Base-by-base conservation (phyloP, 495 filamentous ascomycete genomes). In the Talaromyces wortmannii region DNA sequence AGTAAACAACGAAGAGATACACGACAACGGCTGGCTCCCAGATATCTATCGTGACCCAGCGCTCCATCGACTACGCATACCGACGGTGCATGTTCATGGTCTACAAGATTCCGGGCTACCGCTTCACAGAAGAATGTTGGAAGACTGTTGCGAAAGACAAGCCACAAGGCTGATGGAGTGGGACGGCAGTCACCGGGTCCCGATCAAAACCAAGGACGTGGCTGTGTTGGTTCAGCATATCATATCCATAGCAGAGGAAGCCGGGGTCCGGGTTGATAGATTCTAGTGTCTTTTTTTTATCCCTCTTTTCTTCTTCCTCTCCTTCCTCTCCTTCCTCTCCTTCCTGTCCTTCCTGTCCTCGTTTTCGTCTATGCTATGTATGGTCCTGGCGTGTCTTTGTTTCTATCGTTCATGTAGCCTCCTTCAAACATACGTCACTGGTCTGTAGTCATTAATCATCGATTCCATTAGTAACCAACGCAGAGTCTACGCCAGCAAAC, bases 21-120 rank as follows among this genome's bases (percentile, higher is more conserved):
- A 43, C 45, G 7, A 30, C 48, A 50, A 50, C 31, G 48, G 11
- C 31, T 50, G 48, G 48, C 30, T 31, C 48, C 15, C 33, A n/a
- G 44, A 18, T 45, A 45, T 40, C 4, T 29, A 43, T 32, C 50
- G n/a, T n/a, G 18, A 45, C 17, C 8, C 8, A 40, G 13, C 13
- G 13, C 36, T 40, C 36, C 36, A 31, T 33, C 48, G 31, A 0
- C 55, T 68, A 2, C 40, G 33, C 2, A 59, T 82, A n/a, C 81
- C 82, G 31, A 85, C 82, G 12, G 55, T 86, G 29, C 84, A 88
- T 66, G 78, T 88, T 5, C 84, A 86, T 66, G 84, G 84, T 0
- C 55, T 79, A 63, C 64, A 60, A 36, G 84, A 88, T 60, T 62
- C 67, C 45, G 82, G 81, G 0, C 55, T 86, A 31, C 59, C 75